A percentile compares a stretch with the other conserved stretches of the same genome.
These are phyloP conservation scores for Pneumocystis murina DNA, from an alignment of 1,139 yeast genomes.

Conservation along the genomic window DNA sequence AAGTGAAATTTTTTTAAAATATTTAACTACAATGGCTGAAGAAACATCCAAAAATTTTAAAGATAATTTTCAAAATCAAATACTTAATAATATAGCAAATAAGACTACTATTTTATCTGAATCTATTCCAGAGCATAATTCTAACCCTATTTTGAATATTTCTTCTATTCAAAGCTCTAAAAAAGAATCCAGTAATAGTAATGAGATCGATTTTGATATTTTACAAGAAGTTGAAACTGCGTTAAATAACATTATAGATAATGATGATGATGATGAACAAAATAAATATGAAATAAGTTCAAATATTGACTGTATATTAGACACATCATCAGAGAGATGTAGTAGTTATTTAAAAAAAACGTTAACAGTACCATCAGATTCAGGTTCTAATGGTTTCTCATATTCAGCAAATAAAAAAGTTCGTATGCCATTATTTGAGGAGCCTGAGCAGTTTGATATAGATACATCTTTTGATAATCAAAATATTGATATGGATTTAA, in stretches of 20 bases:
- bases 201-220: slow-evolving; percentile 1
- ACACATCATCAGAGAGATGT: background rate
- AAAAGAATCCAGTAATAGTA: background rate
- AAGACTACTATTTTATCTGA: background rate
- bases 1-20: slow-evolving; percentile 5
- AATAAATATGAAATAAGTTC: background rate
- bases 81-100: background rate
- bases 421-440: background rate
- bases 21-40: slow-evolving; percentile 1
- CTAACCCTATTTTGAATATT: background rate
- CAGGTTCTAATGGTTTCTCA: background rate
- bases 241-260: background rate
- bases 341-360: background rate
- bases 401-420: background rate
- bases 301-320: background rate
- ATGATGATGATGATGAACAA: background rate
- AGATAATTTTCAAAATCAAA: background rate
- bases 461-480: background rate
- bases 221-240: background rate
- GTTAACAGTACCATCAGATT: background rate
- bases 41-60: background rate
- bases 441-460: background rate
- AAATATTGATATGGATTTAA: slow-evolving; percentile 1
- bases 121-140: background rate
- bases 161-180: background rate